Evolutionary conservation across 352 stramenopile genomes (phyloP).

Genomic region (Phytophthora pinifolia): DNA sequence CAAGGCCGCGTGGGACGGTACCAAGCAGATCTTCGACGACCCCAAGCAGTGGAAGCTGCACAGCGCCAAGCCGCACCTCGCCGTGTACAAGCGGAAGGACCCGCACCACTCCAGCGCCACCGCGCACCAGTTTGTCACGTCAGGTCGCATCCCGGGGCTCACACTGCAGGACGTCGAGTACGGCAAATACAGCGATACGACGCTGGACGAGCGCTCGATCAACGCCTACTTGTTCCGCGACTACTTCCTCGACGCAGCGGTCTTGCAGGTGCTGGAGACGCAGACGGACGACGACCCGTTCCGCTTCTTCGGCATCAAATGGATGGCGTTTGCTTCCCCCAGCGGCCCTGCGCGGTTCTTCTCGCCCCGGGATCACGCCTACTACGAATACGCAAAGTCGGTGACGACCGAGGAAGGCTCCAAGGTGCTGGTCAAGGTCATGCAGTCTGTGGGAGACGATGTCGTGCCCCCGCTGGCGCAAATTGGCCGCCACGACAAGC

Average conservation of each 20-base stretch:
- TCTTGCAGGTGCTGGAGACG: slow-evolving; percentile 62
- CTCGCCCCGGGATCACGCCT: slow-evolving; percentile 58
- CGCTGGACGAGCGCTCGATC: slow-evolving; percentile 59
- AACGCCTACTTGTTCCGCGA: slow-evolving; percentile 61
- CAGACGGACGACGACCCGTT: slow-evolving; percentile 66
- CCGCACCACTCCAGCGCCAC: slow-evolving; percentile 18
- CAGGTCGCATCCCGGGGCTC: slow-evolving; percentile 54
- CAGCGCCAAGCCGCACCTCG: slow-evolving; percentile 48
- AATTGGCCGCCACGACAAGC: slow-evolving; percentile 28
- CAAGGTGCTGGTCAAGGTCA: slow-evolving; percentile 63
- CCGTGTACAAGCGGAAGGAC: slow-evolving; percentile 48
- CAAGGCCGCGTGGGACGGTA: slow-evolving; percentile 55
- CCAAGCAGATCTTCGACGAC: slow-evolving; percentile 61
- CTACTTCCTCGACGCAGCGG: slow-evolving; percentile 66
- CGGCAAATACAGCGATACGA: slow-evolving; percentile 70
- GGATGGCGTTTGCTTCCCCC: slow-evolving; percentile 53
- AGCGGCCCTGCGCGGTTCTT: slow-evolving; percentile 47
- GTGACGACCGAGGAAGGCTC: slow-evolving; percentile 40
- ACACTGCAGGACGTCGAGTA: slow-evolving; percentile 70
- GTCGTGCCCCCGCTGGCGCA: slow-evolving; percentile 38
- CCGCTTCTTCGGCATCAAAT: slow-evolving; percentile 79
- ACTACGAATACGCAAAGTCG: slow-evolving; percentile 62
- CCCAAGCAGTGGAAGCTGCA: slow-evolving; percentile 70
- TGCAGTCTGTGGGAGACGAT: slow-evolving; percentile 57
- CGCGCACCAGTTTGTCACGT: slow-evolving; percentile 49